Conservation (phyloP, 768 basidiomycete species). For the Phylloporus rhodoxanthus region DNA sequence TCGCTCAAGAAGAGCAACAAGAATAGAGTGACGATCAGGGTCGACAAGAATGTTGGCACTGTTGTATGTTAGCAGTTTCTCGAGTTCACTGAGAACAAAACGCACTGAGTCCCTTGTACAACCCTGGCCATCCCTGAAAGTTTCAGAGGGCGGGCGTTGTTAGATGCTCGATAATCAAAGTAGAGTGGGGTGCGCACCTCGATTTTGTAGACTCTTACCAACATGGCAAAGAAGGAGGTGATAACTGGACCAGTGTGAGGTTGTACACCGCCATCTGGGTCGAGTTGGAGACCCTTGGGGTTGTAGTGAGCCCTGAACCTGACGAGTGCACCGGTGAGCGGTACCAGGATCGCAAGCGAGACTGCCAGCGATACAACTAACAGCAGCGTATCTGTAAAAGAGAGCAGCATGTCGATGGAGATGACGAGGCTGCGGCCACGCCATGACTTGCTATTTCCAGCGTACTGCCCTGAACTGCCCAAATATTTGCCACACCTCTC, state of each 20-base stretch:
- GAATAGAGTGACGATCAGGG: constrained; percentile 51
- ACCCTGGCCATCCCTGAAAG: constrained; percentile 57
- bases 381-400: constrained; percentile 37
- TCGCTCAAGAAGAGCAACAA: constrained; percentile 55
- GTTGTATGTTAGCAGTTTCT: constrained; percentile 37
- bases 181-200: constrained; percentile 45
- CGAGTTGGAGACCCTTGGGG: constrained; percentile 76
- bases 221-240: constrained; percentile 69
- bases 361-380: constrained; percentile 42
- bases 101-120: constrained; percentile 76
- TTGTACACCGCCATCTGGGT: constrained; percentile 68
- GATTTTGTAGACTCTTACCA: constrained; percentile 59
- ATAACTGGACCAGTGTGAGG: constrained; percentile 77
- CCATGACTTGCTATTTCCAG: constrained; percentile 8
- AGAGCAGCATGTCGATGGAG: constrained; percentile 27
- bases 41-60: constrained; percentile 48
- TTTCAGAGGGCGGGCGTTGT: background rate
- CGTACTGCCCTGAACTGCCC: constrained; percentile 21
- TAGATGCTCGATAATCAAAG: background rate
- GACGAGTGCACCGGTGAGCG: constrained; percentile 63
- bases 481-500: constrained; percentile 17
- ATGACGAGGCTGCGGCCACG: background rate
- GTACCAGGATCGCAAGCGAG: constrained; percentile 54
- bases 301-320: constrained; percentile 82
- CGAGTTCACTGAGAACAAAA: constrained; percentile 3